Evolutionary conservation across 2,329 filamentous ascomycete genomes (phyloP), one percentile per base, ranked within the genome.

Genomic region (Grosmannia serpens): DNA sequence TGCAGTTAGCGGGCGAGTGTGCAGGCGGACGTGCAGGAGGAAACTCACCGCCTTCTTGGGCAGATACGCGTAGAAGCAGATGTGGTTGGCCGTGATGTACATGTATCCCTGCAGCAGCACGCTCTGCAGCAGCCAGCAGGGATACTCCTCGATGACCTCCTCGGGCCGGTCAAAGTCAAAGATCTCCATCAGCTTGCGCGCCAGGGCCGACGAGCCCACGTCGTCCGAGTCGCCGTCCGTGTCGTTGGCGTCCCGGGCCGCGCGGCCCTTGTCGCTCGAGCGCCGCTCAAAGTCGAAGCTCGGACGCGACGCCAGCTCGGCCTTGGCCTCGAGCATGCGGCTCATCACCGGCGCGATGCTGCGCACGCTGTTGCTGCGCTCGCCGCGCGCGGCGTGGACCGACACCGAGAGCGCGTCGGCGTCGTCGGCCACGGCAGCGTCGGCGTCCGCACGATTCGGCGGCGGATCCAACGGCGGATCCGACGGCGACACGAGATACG

Each of bases 21-120:
- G 33, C 13, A 17, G 17, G 17, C 35, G 1, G 35, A 35, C n/a
- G 9, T 29, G 13, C 27, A 38, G 41, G 53, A 22, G 31, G 13
- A 58, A 9, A 24, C 85, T 72, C 77, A 88, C 87, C 56, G 87
- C 84, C 77, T 94, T 96, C 76, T 91, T 95, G 8, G 91, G 91
- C n/a, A 97, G 80, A 69, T 96, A 96, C 46, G 94, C 91, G 69
- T 96, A 97, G 70, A 97, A 99, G 73, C 91, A 96, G 61, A 97
- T 88, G 69, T 99, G 94, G 65, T 86, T 88, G 61, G 87, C 79
- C 0, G 94, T 97, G 67, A 99, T 89, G 73, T 97, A 97, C 80
- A 99, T 86, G 70, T 94, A 96, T 7, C 94, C 94, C 69, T 96
- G 91, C 10, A 97, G 79, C 33, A 97, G 76, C 51, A 96, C 90